These are phyloP conservation scores for Diaporthe citriasiana DNA, from an alignment of 2,329 filamentous ascomycete species.

Conservation along the genomic window DNA sequence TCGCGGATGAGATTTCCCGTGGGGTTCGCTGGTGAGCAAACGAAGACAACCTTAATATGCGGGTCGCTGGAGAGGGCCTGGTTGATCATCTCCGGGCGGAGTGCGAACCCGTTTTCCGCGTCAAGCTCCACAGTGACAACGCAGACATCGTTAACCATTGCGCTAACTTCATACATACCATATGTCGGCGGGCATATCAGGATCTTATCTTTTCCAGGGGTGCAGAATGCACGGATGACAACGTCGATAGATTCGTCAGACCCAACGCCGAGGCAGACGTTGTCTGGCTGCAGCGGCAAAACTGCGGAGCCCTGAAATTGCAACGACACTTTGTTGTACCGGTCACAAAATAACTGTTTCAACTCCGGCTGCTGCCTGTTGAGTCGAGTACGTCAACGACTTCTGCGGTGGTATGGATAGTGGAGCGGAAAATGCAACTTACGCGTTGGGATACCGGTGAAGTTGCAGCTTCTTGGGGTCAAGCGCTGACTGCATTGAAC, in stretches of 20 bases:
- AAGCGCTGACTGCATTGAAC: background rate
- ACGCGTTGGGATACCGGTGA: conserved; percentile 9
- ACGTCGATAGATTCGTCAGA: conserved; percentile 1
- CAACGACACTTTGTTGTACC: background rate
- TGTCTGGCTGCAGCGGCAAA: background rate
- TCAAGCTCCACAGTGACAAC: background rate
- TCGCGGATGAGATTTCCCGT: background rate
- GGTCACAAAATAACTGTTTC: background rate
- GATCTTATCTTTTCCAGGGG: background rate
- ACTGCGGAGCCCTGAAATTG: background rate
- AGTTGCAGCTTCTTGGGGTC: background rate
- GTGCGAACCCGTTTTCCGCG: background rate
- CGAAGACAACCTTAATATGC: background rate
- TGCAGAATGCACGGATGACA: background rate
- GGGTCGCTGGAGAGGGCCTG: background rate
- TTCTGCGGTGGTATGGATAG: background rate
- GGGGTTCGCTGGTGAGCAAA: conserved; percentile 1
- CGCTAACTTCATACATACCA: conserved; percentile 2
- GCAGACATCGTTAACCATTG: background rate
- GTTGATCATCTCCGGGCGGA: background rate
- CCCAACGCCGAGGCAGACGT: conserved; percentile 1
- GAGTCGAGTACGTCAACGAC: background rate
- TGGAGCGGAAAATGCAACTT: background rate
- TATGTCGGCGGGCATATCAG: conserved; percentile 1
- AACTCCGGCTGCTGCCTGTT: background rate